phyloP scores from a whole-genome alignment of 1,284 basidiomycete species.

The Microbotryum silenes-acaulis region DNA sequence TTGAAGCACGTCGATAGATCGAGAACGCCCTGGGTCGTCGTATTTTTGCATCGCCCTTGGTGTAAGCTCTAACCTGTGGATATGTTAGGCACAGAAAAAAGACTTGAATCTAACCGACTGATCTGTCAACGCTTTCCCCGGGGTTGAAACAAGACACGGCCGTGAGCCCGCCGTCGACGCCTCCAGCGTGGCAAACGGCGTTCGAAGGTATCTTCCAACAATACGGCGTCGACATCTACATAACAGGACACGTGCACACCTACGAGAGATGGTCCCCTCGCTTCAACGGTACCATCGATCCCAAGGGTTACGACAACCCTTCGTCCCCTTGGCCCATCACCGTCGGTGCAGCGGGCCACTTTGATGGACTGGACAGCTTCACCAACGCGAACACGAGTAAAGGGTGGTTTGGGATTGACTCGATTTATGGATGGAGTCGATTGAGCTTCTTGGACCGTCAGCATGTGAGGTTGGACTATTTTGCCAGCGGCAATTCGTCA shows the following conservation, averaged over 20 bases:
- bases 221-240: conserved; percentile 7
- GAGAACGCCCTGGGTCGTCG: conserved; percentile 26
- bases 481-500: conserved; percentile 14
- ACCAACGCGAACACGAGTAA: not conserved
- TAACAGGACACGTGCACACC: conserved; percentile 11
- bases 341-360: conserved; percentile 35
- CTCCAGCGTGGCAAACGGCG: conserved; percentile 36
- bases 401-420: too few relatives aligned
- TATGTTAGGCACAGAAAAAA: too few relatives aligned
- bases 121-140: too few relatives aligned
- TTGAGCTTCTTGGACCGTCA: conserved; percentile 19
- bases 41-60: conserved; percentile 8
- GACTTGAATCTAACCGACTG: too few relatives aligned
- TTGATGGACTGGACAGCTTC: conserved; percentile 22
- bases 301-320: conserved; percentile 36
- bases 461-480: conserved; percentile 14
- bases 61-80: too few relatives aligned
- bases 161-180: not conserved
- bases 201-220: conserved; percentile 35
- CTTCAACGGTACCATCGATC: conserved; percentile 32
- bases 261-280: conserved; percentile 28
- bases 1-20: conserved; percentile 17
- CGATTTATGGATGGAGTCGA: conserved; percentile 13
- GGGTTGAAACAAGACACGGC: not conserved
- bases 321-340: conserved; percentile 33